A percentile compares a stretch with the other conserved stretches of the same genome.
Conservation (phyloP, 179 eudicot species). For the Heliamphora pulchella region DNA sequence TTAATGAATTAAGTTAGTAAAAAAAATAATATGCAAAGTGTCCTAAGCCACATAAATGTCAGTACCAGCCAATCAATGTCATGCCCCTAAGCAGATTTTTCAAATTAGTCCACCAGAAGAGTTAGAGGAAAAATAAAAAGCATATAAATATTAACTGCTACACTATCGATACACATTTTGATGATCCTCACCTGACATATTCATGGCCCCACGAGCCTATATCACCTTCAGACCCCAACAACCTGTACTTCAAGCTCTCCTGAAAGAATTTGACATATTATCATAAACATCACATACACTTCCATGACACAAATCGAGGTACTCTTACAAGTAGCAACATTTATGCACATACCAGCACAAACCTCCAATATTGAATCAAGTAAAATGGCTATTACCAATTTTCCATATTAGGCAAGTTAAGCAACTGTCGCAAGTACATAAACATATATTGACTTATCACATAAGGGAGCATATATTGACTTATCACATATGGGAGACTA, state of each 20-base stretch:
- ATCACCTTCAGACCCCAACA: slow-evolving; percentile 89
- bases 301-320: neutral
- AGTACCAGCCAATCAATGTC: neutral
- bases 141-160: neutral
- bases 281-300: slow-evolving; percentile 6
- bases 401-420: neutral
- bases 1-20: neutral
- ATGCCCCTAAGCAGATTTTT: neutral
- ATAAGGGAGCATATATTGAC: neutral
- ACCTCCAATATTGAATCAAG: neutral
- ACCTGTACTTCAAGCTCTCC: slow-evolving; percentile 90
- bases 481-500: slow-evolving; percentile 1
- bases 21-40: neutral
- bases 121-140: neutral
- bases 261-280: slow-evolving; percentile 23
- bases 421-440: neutral
- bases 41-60: neutral
- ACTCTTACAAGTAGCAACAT: neutral
- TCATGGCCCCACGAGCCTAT: slow-evolving; percentile 99
- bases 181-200: slow-evolving; percentile 66
- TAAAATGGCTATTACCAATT: too few relatives aligned
- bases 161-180: neutral
- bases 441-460: neutral
- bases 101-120: neutral
- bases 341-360: neutral